Conservation (phyloP, 1,139 yeast species). For the Candida buenavistaensis region DNA sequence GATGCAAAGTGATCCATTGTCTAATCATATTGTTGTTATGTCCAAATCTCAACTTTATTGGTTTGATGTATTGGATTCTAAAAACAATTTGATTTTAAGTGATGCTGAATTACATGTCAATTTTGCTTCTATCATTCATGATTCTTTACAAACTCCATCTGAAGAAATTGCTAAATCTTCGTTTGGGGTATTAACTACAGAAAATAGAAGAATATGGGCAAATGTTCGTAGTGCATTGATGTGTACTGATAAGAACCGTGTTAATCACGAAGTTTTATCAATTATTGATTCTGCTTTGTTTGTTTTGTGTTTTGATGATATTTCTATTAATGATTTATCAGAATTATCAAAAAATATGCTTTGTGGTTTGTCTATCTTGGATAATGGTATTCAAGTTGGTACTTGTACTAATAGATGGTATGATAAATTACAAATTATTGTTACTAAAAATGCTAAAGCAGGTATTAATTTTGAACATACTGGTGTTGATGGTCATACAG, state of each 20-base stretch:
- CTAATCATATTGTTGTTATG: slow-evolving; percentile 81
- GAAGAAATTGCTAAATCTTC: slow-evolving; percentile 77
- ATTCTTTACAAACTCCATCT: slow-evolving; percentile 60
- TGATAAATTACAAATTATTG: slow-evolving; percentile 84
- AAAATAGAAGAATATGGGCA: slow-evolving; percentile 86
- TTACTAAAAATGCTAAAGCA: slow-evolving; percentile 89
- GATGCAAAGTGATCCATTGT: slow-evolving; percentile 74
- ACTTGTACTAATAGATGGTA: slow-evolving; percentile 96
- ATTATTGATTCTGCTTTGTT: slow-evolving; percentile 81
- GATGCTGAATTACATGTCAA: slow-evolving; percentile 77
- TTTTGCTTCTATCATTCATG: slow-evolving; percentile 72
- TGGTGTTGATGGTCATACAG: slow-evolving; percentile 95
- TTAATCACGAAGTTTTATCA: slow-evolving; percentile 68
- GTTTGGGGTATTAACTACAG: slow-evolving; percentile 87
- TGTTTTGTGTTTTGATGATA: slow-evolving; percentile 78
- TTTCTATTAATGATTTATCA: slow-evolving; percentile 62
- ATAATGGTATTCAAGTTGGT: slow-evolving; percentile 86
- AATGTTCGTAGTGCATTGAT: slow-evolving; percentile 57
- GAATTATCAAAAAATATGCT: slow-evolving; percentile 80
- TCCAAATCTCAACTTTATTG: slow-evolving; percentile 89
- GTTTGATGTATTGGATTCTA: slow-evolving; percentile 83
- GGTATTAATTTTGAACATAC: slow-evolving; percentile 95
- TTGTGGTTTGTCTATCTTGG: slow-evolving; percentile 79
- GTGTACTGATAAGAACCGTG: slow-evolving; percentile 31
- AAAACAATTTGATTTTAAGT: slow-evolving; percentile 65